Base-by-base conservation (phyloP, 2,329 filamentous ascomycete genomes). In the Spiromastix sp. region DNA sequence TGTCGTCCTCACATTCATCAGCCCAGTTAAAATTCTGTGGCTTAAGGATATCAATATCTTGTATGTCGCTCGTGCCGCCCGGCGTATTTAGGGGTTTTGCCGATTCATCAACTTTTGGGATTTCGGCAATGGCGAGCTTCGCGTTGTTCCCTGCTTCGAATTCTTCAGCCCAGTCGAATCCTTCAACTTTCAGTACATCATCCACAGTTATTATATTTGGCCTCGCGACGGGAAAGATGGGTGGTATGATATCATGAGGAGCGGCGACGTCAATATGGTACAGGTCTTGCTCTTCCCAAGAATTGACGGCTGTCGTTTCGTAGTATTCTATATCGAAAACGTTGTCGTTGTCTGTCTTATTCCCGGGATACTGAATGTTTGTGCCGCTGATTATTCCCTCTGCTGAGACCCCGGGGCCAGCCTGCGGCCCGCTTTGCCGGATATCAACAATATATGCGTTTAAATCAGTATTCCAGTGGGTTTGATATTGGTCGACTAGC, bases 281-380 rank as follows among this genome's bases (percentile, higher is more conserved):
- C 13, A 35, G 39, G 36, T 22, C 28, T 13, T 41, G 27, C 12
- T 38, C 28, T 5, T 32, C 33, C 18, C 22, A 28, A 16, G 28
- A 31, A n/a, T 31, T 13, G 20, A 37, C 33, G 12, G 15, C 10
- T 13, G 20, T 11, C 16, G 28, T 17, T 21, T n/a, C 9, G 10
- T 34, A 25, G 16, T 40, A 33, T 29, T 42, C 37, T n/a, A 37
- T 35, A n/a, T 32, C 37, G 30, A 42, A 42, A 4, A 39, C 11
- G 4, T 31, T 29, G 25, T 41, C 32, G 18, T n/a, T 16, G 19
- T 37, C 19, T 11, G 24, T 20, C 16, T 21, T 24, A 24, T 24
- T n/a, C 21, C 7, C n/a, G 21, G 7, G 7, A n/a, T n/a, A n/a
- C 21, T 24, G 21, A 7, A 7, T 24, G n/a, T 24, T 24, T 24